Evolutionary conservation across 768 basidiomycete species (phyloP).

Genomic region (Boletus subparvulus): DNA sequence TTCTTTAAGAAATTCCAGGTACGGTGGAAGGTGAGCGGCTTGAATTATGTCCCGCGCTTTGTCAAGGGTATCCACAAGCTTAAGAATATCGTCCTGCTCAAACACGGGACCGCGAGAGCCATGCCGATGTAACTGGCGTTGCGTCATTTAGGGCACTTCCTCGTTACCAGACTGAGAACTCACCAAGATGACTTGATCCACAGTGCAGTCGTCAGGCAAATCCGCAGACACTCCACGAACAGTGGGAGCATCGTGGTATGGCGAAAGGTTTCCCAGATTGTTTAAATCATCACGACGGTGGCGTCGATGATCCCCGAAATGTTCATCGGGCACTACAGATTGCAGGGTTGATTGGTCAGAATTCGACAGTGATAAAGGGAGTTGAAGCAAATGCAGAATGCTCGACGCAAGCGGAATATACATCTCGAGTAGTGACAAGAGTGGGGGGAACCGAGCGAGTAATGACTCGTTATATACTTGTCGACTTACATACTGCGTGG

Average conservation of each 20-base stretch:
- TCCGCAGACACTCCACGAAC: conserved; percentile 26
- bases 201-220: conserved; percentile 39
- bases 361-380: conserved; percentile 1
- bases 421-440: conserved; percentile 3
- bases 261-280: conserved; percentile 36
- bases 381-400: conserved; percentile 14
- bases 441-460: no score
- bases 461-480: neutral
- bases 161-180: neutral
- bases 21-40: conserved; percentile 30
- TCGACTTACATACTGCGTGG: neutral
- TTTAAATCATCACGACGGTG: neutral
- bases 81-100: conserved; percentile 29
- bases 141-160: neutral
- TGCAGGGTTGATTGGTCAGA: neutral
- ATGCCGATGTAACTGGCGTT: conserved; percentile 41
- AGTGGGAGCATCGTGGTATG: conserved; percentile 36
- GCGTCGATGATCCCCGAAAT: neutral
- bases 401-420: conserved; percentile 14
- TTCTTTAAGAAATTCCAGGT: conserved; percentile 37
- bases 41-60: conserved; percentile 22
- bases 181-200: conserved; percentile 43
- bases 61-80: conserved; percentile 34
- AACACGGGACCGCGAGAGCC: conserved; percentile 38
- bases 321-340: neutral